phyloP scores from a whole-genome alignment of 1,284 basidiomycete genomes.

The Marasmius oreades region DNA sequence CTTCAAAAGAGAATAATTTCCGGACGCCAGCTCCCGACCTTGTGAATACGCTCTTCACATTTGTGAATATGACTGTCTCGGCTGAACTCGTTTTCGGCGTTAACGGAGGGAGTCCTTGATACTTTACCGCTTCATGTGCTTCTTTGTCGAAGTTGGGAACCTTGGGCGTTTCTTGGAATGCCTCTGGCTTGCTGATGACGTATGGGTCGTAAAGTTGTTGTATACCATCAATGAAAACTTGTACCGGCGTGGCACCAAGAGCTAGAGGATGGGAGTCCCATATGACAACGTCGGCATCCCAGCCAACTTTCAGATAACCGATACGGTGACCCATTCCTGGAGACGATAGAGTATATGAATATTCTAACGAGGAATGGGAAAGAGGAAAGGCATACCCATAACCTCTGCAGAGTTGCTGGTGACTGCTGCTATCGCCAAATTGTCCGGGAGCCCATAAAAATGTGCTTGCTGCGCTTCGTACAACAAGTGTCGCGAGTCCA shows the following conservation, averaged over 20 bases:
- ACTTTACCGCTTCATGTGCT: slow-evolving; percentile 34
- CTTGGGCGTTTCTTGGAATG: slow-evolving; percentile 36
- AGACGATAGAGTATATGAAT: neutral
- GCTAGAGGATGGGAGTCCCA: slow-evolving; percentile 59
- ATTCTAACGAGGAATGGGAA: no score
- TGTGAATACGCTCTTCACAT: slow-evolving; percentile 13
- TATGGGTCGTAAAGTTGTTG: slow-evolving; percentile 37
- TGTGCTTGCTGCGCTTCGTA: slow-evolving; percentile 72
- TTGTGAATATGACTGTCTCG: slow-evolving; percentile 8
- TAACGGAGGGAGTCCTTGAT: slow-evolving; percentile 53
- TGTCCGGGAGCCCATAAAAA: slow-evolving; percentile 62
- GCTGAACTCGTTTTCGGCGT: slow-evolving; percentile 4
- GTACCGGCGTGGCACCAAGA: slow-evolving; percentile 54
- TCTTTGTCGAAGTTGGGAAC: slow-evolving; percentile 46
- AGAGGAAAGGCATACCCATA: slow-evolving; percentile 29
- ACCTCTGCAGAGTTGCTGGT: slow-evolving; percentile 48
- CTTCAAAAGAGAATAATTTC: slow-evolving; percentile 18
- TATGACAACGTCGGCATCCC: slow-evolving; percentile 32
- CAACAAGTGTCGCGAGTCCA: slow-evolving; percentile 64
- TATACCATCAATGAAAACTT: slow-evolving; percentile 57
- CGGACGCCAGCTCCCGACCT: slow-evolving; percentile 9
- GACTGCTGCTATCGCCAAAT: slow-evolving; percentile 69
- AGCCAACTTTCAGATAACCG: slow-evolving; percentile 43
- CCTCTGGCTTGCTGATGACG: slow-evolving; percentile 31
- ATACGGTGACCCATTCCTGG: slow-evolving; percentile 36